Percentiles rank a stretch among this genome's conserved stretches.
Conservation (phyloP, 768 basidiomycete species). For the Phanerochaete carnosa region DNA sequence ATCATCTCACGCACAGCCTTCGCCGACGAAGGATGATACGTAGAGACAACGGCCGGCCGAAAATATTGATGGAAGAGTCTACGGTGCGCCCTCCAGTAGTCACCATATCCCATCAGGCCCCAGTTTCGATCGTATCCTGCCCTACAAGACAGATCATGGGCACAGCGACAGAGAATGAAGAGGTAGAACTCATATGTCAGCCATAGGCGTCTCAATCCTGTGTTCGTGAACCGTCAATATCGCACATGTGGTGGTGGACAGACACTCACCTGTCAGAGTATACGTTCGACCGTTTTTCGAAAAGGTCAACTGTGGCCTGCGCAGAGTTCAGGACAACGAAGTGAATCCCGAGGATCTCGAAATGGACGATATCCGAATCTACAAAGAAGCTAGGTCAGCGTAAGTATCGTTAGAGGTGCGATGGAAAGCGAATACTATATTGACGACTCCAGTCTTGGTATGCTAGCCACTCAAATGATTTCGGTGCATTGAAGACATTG, state of each 20-base stretch:
- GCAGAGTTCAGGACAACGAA: conserved; percentile 31
- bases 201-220: conserved; percentile 11
- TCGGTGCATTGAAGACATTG: neutral
- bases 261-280: conserved; percentile 27
- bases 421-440: neutral
- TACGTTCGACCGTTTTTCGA: conserved; percentile 29
- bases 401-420: neutral
- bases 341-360: conserved; percentile 9
- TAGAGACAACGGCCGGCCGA: neutral
- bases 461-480: neutral
- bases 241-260: neutral
- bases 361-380: neutral
- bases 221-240: neutral
- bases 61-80: conserved; percentile 11
- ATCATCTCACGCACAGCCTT: too few relatives aligned
- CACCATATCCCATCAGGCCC: conserved; percentile 9
- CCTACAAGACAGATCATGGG: neutral
- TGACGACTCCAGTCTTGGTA: neutral
- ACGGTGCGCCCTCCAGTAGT: conserved; percentile 5
- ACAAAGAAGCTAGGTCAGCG: neutral
- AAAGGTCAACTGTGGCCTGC: conserved; percentile 28
- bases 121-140: conserved; percentile 1
- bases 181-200: conserved; percentile 7
- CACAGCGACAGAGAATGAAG: neutral
- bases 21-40: neutral